These are phyloP conservation scores for Hymenoscyphus salicellus DNA, from an alignment of 2,329 filamentous ascomycete genomes.

Conservation along the genomic window DNA sequence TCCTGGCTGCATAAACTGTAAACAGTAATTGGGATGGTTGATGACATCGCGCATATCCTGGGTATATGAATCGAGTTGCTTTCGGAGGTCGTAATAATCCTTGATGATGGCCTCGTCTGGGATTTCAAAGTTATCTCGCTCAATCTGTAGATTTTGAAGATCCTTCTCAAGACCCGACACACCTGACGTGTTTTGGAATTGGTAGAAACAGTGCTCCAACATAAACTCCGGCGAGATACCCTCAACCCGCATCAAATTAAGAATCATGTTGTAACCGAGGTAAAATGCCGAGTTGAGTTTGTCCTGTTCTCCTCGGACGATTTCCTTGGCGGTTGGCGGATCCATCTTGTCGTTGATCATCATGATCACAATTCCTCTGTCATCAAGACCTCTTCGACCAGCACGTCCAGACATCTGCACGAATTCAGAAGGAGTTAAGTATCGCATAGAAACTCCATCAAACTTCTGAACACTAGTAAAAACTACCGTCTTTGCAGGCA, in stretches of 20 bases:
- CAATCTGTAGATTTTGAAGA: constrained; percentile 71
- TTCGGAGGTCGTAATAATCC: constrained; percentile 88
- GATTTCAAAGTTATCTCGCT: constrained; percentile 71
- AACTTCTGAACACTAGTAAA: constrained; percentile 96
- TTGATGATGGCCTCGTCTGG: constrained; percentile 84
- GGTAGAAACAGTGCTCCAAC: constrained; percentile 97
- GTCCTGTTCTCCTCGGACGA: constrained; percentile 95
- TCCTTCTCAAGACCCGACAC: constrained; percentile 82
- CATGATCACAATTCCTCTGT: constrained; percentile 98
- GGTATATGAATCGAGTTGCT: constrained; percentile 78
- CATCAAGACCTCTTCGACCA: constrained; percentile 93
- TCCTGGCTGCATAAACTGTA: constrained; percentile 83
- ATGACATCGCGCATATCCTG: constrained; percentile 90
- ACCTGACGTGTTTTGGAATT: constrained; percentile 93
- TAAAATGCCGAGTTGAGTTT: constrained; percentile 97
- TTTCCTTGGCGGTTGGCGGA: constrained; percentile 86
- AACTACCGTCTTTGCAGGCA: constrained; percentile 99
- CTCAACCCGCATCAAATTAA: constrained; percentile 95
- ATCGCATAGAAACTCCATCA: constrained; percentile 76
- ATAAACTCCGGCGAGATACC: constrained; percentile 98
- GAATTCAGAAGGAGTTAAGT: constrained; percentile 91
- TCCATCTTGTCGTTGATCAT: constrained; percentile 98
- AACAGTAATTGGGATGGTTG: constrained; percentile 82
- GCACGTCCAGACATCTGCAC: constrained; percentile 98
- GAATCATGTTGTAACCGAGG: constrained; percentile 97